Evolutionary conservation across 495 filamentous ascomycete genomes (phyloP).

Genomic region (Pyrenopolyporus hunteri): DNA sequence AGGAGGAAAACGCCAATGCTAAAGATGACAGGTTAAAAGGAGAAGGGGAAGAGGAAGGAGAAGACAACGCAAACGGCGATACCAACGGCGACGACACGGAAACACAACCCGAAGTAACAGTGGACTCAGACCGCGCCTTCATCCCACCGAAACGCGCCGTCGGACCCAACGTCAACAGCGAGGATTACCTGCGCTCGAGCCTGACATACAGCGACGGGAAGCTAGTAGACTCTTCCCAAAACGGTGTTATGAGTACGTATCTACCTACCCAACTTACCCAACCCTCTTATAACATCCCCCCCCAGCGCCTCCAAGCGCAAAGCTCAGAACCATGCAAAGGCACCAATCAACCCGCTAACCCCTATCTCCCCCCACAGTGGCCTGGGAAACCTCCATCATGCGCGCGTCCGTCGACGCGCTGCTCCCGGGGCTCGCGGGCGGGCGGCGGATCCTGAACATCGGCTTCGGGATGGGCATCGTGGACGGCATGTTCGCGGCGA

Average conservation of each 20-base stretch:
- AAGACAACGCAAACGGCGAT: constrained; percentile 18
- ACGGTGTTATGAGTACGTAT: constrained; percentile 79
- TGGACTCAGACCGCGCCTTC: constrained; percentile 47
- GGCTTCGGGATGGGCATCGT: constrained; percentile 98
- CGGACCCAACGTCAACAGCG: constrained; percentile 61
- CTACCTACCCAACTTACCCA: constrained; percentile 63
- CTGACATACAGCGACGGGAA: constrained; percentile 76
- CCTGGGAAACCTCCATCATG: constrained; percentile 95
- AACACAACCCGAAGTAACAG: constrained; percentile 17
- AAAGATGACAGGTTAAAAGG: constrained; percentile 1
- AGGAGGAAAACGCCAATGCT: background rate
- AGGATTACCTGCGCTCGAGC: constrained; percentile 75
- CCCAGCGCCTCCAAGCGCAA: no score
- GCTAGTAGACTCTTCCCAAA: constrained; percentile 78
- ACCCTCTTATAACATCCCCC: background rate
- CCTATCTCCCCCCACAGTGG: constrained; percentile 58
- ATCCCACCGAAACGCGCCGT: constrained; percentile 38
- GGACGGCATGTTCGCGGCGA: constrained; percentile 77
- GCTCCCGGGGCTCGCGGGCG: constrained; percentile 49
- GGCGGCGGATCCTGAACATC: constrained; percentile 81
- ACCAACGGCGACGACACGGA: constrained; percentile 10
- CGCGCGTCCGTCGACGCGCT: constrained; percentile 65
- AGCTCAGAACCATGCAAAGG: no score
- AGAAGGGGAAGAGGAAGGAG: no score
- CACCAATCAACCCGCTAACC: no score